Evolutionary conservation across 768 basidiomycete species (phyloP).

Genomic region (Lenzites betulinus): DNA sequence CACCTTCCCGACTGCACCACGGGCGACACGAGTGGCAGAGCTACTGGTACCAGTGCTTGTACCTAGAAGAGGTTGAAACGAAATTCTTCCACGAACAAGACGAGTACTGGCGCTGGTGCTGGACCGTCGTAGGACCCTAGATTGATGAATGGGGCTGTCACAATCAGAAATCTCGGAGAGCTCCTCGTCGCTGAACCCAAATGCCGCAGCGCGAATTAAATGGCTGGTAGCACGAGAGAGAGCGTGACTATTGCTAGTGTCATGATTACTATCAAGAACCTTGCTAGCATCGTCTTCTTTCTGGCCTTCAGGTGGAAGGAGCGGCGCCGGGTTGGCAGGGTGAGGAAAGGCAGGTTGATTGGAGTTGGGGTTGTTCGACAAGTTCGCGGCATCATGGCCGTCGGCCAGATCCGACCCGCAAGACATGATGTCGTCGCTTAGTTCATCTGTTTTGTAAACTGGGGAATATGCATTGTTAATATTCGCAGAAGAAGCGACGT

Average conservation of each 20-base stretch:
- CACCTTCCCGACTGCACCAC: constrained; percentile 2
- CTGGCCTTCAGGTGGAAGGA: background rate
- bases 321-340: background rate
- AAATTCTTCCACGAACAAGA: constrained; percentile 10
- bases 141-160: constrained; percentile 9
- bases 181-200: constrained; percentile 29
- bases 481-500: background rate
- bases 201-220: constrained; percentile 21
- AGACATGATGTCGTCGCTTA: constrained; percentile 24
- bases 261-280: background rate
- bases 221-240: constrained; percentile 28
- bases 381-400: background rate
- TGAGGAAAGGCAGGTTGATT: too few species aligned
- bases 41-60: background rate
- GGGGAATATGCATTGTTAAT: background rate
- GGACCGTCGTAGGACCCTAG: background rate
- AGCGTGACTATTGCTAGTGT: background rate
- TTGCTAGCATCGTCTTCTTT: too few species aligned
- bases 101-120: constrained; percentile 1
- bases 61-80: constrained; percentile 2
- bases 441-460: constrained; percentile 32
- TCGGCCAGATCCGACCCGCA: background rate
- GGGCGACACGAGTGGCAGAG: constrained; percentile 4
- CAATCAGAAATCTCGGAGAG: constrained; percentile 29
- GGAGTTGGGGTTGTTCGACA: background rate